A percentile compares a stretch with the other conserved stretches of the same genome.
Evolutionary conservation across 1,284 basidiomycete genomes (phyloP).

Genomic region (Filobasidium uniguttulatum): DNA sequence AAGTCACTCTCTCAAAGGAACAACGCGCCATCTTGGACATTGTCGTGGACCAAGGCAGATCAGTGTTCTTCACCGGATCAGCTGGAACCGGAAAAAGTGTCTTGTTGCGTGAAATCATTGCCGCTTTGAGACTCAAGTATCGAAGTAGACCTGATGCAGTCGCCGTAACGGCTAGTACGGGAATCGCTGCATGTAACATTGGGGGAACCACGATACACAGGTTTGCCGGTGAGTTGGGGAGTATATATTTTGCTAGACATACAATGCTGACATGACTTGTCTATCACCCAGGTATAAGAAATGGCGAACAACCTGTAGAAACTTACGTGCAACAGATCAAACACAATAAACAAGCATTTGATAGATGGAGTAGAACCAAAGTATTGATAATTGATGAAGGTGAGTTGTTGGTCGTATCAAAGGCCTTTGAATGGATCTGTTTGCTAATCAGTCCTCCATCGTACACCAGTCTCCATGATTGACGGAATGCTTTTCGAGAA

Average conservation of each 20-base stretch:
- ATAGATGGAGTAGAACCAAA: conserved; percentile 58
- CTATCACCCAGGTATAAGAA: conserved; percentile 69
- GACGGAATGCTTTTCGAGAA: conserved; percentile 59
- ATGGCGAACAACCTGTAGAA: conserved; percentile 47
- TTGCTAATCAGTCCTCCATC: background rate
- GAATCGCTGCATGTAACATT: conserved; percentile 88
- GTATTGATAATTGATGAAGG: conserved; percentile 91
- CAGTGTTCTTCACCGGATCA: conserved; percentile 90
- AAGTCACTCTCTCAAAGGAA: conserved; percentile 55
- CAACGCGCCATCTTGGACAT: conserved; percentile 61
- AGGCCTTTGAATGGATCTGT: background rate
- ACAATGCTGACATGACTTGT: no score
- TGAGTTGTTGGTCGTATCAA: no score
- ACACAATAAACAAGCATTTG: conserved; percentile 53
- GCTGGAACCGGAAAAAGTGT: conserved; percentile 95
- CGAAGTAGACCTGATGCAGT: conserved; percentile 45
- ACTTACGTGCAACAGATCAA: no score
- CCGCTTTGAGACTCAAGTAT: conserved; percentile 44
- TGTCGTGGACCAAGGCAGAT: conserved; percentile 57
- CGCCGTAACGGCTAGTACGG: conserved; percentile 75
- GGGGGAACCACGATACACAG: conserved; percentile 88
- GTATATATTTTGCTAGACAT: no score
- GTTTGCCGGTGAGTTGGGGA: no score
- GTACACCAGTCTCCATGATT: conserved; percentile 82
- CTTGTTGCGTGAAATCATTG: conserved; percentile 74